Conservation (phyloP, 768 basidiomycete species). For the Suillus brevipes region DNA sequence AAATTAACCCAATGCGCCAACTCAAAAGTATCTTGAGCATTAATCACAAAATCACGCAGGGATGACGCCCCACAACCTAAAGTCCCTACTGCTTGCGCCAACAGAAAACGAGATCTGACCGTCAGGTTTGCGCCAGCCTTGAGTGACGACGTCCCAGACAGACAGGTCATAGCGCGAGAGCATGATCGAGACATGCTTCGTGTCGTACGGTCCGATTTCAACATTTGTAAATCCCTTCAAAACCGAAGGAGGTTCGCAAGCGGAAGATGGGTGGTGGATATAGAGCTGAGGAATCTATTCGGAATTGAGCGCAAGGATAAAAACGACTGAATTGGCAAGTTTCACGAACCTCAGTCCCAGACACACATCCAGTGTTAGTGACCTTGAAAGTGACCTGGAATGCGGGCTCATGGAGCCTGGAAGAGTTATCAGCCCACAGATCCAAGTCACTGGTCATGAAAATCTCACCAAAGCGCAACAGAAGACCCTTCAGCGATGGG, state of each 20-base stretch:
- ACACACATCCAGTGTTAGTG: constrained; percentile 36
- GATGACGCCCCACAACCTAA: not conserved
- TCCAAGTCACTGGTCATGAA: constrained; percentile 20
- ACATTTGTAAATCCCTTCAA: constrained; percentile 64
- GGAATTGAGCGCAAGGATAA: constrained; percentile 4
- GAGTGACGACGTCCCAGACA: constrained; percentile 65
- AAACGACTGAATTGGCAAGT: constrained; percentile 5
- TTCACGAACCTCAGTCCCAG: constrained; percentile 29
- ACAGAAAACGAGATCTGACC: constrained; percentile 7
- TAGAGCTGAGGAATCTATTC: constrained; percentile 67
- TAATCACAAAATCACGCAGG: not conserved
- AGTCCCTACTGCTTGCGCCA: not conserved
- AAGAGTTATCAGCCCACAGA: not conserved
- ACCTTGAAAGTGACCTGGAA: constrained; percentile 35
- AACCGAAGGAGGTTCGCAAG: constrained; percentile 66
- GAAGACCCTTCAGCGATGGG: constrained; percentile 55
- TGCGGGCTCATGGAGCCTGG: constrained; percentile 29
- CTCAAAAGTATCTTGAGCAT: not conserved
- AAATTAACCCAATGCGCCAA: not conserved
- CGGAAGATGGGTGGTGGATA: constrained; percentile 55
- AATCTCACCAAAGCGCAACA: constrained; percentile 50
- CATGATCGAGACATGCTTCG: constrained; percentile 45
- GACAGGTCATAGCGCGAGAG: constrained; percentile 65
- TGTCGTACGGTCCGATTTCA: constrained; percentile 45
- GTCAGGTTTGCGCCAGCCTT: constrained; percentile 51